Evolutionary conservation across 441 rosid genomes (phyloP).

Genomic region (Populus hybrid): DNA sequence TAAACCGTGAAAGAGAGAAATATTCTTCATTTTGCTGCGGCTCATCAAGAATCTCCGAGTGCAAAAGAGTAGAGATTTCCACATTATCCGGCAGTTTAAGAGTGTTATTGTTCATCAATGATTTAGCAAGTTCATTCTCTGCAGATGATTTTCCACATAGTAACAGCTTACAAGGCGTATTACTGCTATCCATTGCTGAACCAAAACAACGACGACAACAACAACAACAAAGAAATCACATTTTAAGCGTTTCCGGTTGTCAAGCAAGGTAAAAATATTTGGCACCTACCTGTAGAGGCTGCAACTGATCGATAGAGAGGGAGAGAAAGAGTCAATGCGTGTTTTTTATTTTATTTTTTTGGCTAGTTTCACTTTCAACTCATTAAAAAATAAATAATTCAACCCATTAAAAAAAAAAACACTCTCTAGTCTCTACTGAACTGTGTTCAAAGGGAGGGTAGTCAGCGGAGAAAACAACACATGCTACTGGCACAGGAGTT

Average conservation of each 20-base stretch:
- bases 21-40: slow-evolving; percentile 21
- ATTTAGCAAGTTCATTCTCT: slow-evolving; percentile 48
- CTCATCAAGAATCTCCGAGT: slow-evolving; percentile 42
- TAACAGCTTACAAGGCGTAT: slow-evolving; percentile 38
- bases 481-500: background rate
- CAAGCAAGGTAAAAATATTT: background rate
- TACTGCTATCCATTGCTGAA: slow-evolving; percentile 47
- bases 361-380: too few species aligned
- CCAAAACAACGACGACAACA: background rate
- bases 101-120: slow-evolving; percentile 38
- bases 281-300: background rate
- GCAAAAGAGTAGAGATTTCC: slow-evolving; percentile 34
- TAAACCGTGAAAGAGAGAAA: slow-evolving; percentile 38
- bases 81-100: slow-evolving; percentile 48
- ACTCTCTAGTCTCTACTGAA: too few species aligned
- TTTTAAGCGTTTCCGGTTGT: background rate
- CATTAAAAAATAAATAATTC: too few species aligned
- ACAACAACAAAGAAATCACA: background rate
- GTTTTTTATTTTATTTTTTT: too few species aligned
- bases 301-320: slow-evolving; percentile 19
- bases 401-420: background rate
- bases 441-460: background rate
- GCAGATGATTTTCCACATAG: slow-evolving; percentile 61
- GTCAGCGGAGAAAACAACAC: slow-evolving; percentile 12
- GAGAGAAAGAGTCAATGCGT: background rate